Base-by-base conservation (phyloP, 164 flowering plant genomes). In the Magnolia sinica region DNA sequence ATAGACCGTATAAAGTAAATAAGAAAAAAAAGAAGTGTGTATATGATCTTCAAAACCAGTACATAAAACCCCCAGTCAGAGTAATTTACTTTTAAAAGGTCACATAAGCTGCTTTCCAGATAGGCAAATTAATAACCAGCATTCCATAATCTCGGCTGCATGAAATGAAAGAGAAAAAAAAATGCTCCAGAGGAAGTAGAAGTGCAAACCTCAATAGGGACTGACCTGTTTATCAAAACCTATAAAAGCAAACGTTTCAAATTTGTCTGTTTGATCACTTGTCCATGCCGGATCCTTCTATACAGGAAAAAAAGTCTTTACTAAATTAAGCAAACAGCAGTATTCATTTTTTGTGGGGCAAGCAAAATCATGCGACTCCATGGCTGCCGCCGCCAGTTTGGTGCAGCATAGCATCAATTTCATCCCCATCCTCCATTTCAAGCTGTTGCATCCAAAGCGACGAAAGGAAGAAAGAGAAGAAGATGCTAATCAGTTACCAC, bases 381-480 rank as follows among this genome's bases (percentile, higher is more conserved):
- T n/a, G 45, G 45, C 61, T 31, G 55, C 73, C 24, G 37, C 82
- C 84, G 9, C 82, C 84, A 23, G 80, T 80, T 61, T 79, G 82
- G 64, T 79, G 82, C 78, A 77, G 81, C 84, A 80, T 82, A 0
- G 80, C 80, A 75, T 82, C 84, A 59, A 80, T 82, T 69, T 82
- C 84, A 64, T 82, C 84, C 4, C 84, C 82, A 18, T 82, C 82
- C 68, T 82, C 82, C 84, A 82, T 82, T 74, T 80, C 82, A 51
- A 82, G 84, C 84, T 82, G 74, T 55, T 55, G 18, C 68, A 52
- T 10, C 50, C 50, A 68, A 5, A 37, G 45, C 45, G 45, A 37
- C 6, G 45, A 37, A 37, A 37, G 45, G 45, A 37, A 19, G 18
- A 45, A 37, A 74, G 66, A 37, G 45, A 37, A 37, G 45, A 37